Percentiles rank a stretch among this genome's conserved stretches.
phyloP scores from a whole-genome alignment of 169 alveolate species.

The Plasmodium falciparum region DNA sequence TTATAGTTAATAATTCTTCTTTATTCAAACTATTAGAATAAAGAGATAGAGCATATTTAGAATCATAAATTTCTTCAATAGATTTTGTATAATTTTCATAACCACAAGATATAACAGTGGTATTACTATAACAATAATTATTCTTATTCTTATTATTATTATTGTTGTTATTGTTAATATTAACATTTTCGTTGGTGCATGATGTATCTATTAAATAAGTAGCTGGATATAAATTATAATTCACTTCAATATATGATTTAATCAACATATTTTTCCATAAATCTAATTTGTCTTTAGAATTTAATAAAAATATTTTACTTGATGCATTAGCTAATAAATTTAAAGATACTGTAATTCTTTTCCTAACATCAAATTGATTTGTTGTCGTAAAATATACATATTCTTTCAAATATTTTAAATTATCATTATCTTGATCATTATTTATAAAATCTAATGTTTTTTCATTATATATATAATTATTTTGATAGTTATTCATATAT shows the following conservation, averaged over 20 bases:
- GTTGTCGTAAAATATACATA: constrained; percentile 72
- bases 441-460: neutral
- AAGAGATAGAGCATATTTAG: constrained; percentile 47
- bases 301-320: constrained; percentile 74
- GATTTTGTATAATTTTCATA: constrained; percentile 44
- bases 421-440: constrained; percentile 37
- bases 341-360: constrained; percentile 81
- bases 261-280: constrained; percentile 77
- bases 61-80: constrained; percentile 56
- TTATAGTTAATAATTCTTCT: constrained; percentile 69
- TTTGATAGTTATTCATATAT: constrained; percentile 63
- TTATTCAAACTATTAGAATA: constrained; percentile 11
- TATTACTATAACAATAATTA: neutral
- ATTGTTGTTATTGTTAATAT: too few relatives aligned
- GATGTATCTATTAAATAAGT: constrained; percentile 29
- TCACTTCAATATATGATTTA: constrained; percentile 40
- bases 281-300: constrained; percentile 79
- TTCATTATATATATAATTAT: constrained; percentile 54
- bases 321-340: constrained; percentile 76
- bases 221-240: constrained; percentile 60
- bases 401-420: constrained; percentile 38
- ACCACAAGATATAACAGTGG: constrained; percentile 64
- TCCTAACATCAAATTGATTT: constrained; percentile 77
- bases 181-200: too few relatives aligned
- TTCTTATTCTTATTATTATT: too few relatives aligned